These are phyloP conservation scores for Galerina sulciceps DNA, from an alignment of 768 basidiomycete species.

Conservation along the genomic window DNA sequence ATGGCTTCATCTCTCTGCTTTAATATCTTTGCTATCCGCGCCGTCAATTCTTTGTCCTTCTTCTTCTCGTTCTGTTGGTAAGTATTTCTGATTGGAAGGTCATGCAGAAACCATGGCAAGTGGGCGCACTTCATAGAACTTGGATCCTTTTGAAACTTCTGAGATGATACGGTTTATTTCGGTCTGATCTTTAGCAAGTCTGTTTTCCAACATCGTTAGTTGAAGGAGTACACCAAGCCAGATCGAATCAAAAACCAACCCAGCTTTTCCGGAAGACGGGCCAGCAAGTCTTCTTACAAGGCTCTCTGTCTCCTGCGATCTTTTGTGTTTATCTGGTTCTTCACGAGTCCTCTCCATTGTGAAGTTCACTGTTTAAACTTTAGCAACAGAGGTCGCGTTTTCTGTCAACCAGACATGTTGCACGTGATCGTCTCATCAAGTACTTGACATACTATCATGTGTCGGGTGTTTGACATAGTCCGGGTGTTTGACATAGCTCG, in stretches of 20 bases:
- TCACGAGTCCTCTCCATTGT: background rate
- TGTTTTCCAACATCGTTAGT: slow-evolving; percentile 25
- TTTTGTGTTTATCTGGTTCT: slow-evolving; percentile 21
- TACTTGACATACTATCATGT: too few species aligned
- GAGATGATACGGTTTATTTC: slow-evolving; percentile 90
- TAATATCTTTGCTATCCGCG: slow-evolving; percentile 72
- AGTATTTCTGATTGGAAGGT: background rate
- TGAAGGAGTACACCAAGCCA: background rate
- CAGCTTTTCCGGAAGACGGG: slow-evolving; percentile 88
- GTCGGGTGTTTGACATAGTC: too few species aligned
- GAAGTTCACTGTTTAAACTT: too few species aligned
- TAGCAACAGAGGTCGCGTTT: too few species aligned
- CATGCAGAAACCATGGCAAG: background rate
- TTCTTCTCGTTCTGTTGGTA: slow-evolving; percentile 78
- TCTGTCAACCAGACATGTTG: too few species aligned
- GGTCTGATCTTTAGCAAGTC: slow-evolving; percentile 75
- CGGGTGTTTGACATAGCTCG: too few species aligned
- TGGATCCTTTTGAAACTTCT: slow-evolving; percentile 90
- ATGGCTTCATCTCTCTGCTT: slow-evolving; percentile 63
- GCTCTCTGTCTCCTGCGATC: slow-evolving; percentile 69
- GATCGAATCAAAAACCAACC: slow-evolving; percentile 47
- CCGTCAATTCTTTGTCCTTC: slow-evolving; percentile 85
- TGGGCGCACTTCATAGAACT: slow-evolving; percentile 77
- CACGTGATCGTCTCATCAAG: too few species aligned
- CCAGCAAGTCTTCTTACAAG: slow-evolving; percentile 84